A percentile compares a stretch with the other conserved stretches of the same genome.
phyloP scores from a whole-genome alignment of 768 basidiomycete genomes.

The Aureoboletus auriporus region DNA sequence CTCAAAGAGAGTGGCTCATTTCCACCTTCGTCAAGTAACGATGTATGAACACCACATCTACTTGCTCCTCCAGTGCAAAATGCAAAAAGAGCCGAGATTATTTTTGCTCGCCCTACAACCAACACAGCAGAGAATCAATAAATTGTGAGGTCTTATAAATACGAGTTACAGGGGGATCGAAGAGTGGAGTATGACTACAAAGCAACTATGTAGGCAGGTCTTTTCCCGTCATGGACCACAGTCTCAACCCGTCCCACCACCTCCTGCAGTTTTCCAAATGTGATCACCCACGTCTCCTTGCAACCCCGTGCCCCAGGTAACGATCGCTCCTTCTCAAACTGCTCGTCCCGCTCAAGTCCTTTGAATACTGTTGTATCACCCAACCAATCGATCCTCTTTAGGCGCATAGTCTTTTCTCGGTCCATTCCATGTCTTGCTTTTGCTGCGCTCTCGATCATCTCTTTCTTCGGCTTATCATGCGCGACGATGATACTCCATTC shows the following conservation, averaged over 20 bases:
- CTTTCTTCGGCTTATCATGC: constrained; percentile 39
- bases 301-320: constrained; percentile 41
- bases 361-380: constrained; percentile 57
- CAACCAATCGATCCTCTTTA: constrained; percentile 62
- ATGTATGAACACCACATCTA: too few relatives aligned
- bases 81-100: too few relatives aligned
- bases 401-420: constrained; percentile 24
- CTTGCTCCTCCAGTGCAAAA: too few relatives aligned
- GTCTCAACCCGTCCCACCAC: neutral
- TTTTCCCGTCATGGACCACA: too few relatives aligned
- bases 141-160: too few relatives aligned
- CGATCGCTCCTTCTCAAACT: constrained; percentile 46
- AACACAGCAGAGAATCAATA: too few relatives aligned
- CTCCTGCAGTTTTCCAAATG: constrained; percentile 34
- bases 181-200: too few relatives aligned
- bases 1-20: too few relatives aligned
- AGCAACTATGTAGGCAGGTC: too few relatives aligned
- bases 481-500: constrained; percentile 58
- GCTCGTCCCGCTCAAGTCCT: constrained; percentile 59
- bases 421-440: constrained; percentile 43
- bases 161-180: too few relatives aligned
- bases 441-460: constrained; percentile 46
- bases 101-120: too few relatives aligned
- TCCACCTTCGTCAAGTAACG: too few relatives aligned
- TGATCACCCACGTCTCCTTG: constrained; percentile 59